phyloP scores from a whole-genome alignment of 371 early-diverging fungal genomes.

The Smittium mucronatum region DNA sequence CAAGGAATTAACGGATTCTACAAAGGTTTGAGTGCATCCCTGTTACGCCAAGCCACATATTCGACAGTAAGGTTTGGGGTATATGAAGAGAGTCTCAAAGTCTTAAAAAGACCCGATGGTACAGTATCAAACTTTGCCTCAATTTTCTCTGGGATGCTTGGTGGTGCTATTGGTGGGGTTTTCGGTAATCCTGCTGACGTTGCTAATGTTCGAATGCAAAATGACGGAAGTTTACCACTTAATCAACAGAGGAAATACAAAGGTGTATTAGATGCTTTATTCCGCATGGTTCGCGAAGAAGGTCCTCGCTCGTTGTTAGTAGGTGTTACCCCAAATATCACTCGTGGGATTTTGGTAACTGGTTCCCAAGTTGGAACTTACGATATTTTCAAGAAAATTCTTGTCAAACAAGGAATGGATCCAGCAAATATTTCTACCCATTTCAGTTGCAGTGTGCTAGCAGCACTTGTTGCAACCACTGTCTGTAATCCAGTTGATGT shows the following conservation, averaged over 20 bases:
- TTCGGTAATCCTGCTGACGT: slow-evolving; percentile 77
- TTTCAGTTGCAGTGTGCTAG: slow-evolving; percentile 57
- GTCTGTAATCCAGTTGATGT: slow-evolving; percentile 78
- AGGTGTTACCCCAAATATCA: slow-evolving; percentile 60
- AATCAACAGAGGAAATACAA: slow-evolving; percentile 54
- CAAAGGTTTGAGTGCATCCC: slow-evolving; percentile 54
- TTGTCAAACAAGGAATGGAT: slow-evolving; percentile 44
- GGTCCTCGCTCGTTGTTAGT: slow-evolving; percentile 48
- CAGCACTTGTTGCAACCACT: slow-evolving; percentile 82
- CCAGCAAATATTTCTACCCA: slow-evolving; percentile 53
- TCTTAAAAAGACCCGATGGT: slow-evolving; percentile 37
- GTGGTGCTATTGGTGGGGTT: slow-evolving; percentile 65
- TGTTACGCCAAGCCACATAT: slow-evolving; percentile 64
- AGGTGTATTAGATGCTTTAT: slow-evolving; percentile 60
- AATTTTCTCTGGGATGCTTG: slow-evolving; percentile 46
- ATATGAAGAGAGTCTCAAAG: slow-evolving; percentile 51
- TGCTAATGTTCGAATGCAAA: slow-evolving; percentile 72
- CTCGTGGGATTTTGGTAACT: slow-evolving; percentile 66
- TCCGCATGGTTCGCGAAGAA: slow-evolving; percentile 50
- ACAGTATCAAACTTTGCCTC: slow-evolving; percentile 40
- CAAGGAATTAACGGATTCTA: slow-evolving; percentile 41
- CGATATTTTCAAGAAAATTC: slow-evolving; percentile 50
- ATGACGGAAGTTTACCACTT: slow-evolving; percentile 57
- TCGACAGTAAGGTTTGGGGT: slow-evolving; percentile 65
- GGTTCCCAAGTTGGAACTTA: slow-evolving; percentile 60